Conservation (phyloP, 2,329 filamentous ascomycete species). For the Pseudogymnoascus sp. region DNA sequence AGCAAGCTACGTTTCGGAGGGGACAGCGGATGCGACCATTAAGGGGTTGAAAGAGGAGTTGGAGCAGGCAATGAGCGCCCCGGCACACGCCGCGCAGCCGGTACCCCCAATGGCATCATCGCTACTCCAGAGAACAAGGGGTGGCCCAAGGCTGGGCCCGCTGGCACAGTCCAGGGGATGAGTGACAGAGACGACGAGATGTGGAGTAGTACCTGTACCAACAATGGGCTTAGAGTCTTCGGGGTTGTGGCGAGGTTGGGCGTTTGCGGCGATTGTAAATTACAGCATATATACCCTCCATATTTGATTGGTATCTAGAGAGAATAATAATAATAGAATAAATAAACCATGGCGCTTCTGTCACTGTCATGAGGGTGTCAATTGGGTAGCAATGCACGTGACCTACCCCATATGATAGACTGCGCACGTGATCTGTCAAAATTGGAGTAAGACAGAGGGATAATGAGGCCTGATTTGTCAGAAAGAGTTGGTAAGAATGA, state of each 20-base stretch:
- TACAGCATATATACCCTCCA: neutral
- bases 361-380: neutral
- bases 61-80: neutral
- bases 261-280: neutral
- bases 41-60: neutral
- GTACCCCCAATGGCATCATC: neutral
- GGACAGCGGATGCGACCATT: neutral
- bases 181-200: neutral
- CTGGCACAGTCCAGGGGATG: neutral
- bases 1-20: neutral
- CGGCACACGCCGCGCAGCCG: neutral
- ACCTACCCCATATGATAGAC: neutral
- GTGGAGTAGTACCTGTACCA: neutral
- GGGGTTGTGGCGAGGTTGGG: neutral
- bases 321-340: neutral
- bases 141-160: neutral
- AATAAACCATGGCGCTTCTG: neutral
- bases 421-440: neutral
- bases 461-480: constrained; percentile 3
- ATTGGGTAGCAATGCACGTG: neutral
- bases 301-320: neutral
- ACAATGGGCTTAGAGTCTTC: neutral
- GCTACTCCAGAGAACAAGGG: neutral
- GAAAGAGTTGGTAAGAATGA: neutral
- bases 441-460: neutral